phyloP scores from a whole-genome alignment of 352 stramenopile species.

The Globisporangium okanoganense region DNA sequence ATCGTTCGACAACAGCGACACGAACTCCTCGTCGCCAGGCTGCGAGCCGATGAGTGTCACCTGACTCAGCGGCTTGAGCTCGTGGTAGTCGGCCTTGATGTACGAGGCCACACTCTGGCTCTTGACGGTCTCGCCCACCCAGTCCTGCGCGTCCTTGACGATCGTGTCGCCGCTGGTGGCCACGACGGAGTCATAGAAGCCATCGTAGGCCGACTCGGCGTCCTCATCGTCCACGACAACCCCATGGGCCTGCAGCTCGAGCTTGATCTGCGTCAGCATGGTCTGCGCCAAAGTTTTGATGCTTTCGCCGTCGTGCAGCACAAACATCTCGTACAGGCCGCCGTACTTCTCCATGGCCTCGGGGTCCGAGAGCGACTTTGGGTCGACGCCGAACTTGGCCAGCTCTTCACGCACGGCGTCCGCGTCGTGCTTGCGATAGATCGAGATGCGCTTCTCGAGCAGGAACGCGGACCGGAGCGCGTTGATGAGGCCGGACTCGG shows the following conservation, averaged over 20 bases:
- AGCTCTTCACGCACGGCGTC: constrained; percentile 41
- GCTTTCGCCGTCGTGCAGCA: constrained; percentile 66
- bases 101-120: constrained; percentile 36
- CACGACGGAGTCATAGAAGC: constrained; percentile 54
- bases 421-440: constrained; percentile 40
- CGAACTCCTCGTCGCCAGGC: constrained; percentile 55
- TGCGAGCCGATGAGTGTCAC: constrained; percentile 40
- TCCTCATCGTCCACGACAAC: constrained; percentile 54
- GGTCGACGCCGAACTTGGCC: constrained; percentile 53
- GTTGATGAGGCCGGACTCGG: constrained; percentile 51
- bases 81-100: constrained; percentile 65
- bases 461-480: constrained; percentile 56
- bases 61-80: constrained; percentile 51
- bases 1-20: constrained; percentile 45
- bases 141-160: constrained; percentile 61
- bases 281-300: constrained; percentile 48
- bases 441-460: constrained; percentile 67
- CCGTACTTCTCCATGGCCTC: constrained; percentile 41
- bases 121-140: constrained; percentile 48
- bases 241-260: constrained; percentile 52
- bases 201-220: constrained; percentile 58
- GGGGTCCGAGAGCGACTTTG: constrained; percentile 7
- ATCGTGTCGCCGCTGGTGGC: constrained; percentile 47
- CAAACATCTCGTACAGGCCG: constrained; percentile 57
- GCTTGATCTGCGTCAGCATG: constrained; percentile 64